Percentiles rank a stretch among this genome's conserved stretches.
phyloP scores from a whole-genome alignment of 352 stramenopile genomes.

The Pythium biforme region DNA sequence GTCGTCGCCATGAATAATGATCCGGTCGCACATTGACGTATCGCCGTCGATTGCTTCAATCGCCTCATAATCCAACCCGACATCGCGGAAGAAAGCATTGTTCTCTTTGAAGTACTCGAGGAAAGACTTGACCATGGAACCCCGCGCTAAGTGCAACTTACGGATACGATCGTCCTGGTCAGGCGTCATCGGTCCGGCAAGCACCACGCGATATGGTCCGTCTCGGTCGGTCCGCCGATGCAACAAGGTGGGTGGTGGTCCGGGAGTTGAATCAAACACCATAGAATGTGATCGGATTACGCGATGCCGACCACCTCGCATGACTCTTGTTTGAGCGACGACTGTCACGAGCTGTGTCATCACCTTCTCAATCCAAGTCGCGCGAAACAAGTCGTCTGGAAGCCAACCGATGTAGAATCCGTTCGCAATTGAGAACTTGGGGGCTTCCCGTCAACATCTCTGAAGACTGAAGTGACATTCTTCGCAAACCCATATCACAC shows the following conservation, averaged over 20 bases:
- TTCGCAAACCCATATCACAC: no score
- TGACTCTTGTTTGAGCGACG: slow-evolving; percentile 22
- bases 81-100: no score
- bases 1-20: no score
- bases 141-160: slow-evolving; percentile 14
- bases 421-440: not conserved
- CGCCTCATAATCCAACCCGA: no score
- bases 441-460: not conserved
- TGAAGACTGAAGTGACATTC: not conserved
- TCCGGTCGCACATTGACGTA: no score
- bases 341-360: slow-evolving; percentile 20
- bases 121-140: not conserved
- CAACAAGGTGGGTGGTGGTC: slow-evolving; percentile 15
- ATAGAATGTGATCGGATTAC: slow-evolving; percentile 26
- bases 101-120: slow-evolving; percentile 7
- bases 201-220: slow-evolving; percentile 16
- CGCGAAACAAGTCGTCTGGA: not conserved
- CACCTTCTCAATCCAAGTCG: not conserved
- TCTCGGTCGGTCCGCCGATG: slow-evolving; percentile 6
- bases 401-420: not conserved
- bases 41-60: no score
- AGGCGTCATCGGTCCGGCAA: slow-evolving; percentile 22
- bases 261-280: slow-evolving; percentile 26
- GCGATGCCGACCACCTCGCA: slow-evolving; percentile 23
- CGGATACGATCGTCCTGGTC: slow-evolving; percentile 13